Conservation (phyloP, 345 rosid genomes). For the Linum tenue region DNA sequence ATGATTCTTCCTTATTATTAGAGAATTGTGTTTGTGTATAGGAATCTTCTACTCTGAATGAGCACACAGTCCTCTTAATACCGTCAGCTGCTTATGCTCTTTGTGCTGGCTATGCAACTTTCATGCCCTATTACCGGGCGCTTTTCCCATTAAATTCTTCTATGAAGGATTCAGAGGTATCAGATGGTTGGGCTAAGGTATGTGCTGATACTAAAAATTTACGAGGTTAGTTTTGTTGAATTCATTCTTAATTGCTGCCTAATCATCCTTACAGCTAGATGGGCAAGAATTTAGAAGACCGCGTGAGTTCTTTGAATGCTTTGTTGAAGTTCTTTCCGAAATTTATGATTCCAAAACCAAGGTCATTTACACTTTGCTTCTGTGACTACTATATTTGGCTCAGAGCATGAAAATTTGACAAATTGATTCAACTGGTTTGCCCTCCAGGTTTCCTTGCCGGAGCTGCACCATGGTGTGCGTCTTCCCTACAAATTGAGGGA, state of each 20-base stretch:
- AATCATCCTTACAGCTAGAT: conserved; percentile 36
- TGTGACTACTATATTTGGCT: conserved; percentile 13
- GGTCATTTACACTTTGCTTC: not conserved
- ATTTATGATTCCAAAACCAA: conserved; percentile 15
- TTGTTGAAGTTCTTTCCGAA: conserved; percentile 63
- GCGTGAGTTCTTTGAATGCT: conserved; percentile 59
- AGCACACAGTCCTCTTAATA: conserved; percentile 41
- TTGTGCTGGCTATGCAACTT: conserved; percentile 59
- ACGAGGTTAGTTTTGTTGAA: conserved; percentile 10
- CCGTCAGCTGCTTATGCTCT: conserved; percentile 78
- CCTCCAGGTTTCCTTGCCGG: conserved; percentile 38
- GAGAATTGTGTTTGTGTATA: conserved; percentile 19
- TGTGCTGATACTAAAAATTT: conserved; percentile 12
- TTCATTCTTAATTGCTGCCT: conserved; percentile 16
- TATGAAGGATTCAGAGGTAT: conserved; percentile 33
- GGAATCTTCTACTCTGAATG: conserved; percentile 50
- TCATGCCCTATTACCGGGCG: conserved; percentile 27
- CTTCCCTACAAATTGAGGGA: conserved; percentile 72
- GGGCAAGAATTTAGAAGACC: conserved; percentile 34
- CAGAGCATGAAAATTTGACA: not conserved
- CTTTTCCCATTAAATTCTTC: conserved; percentile 24
- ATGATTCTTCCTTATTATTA: conserved; percentile 7
- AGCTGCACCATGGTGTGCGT: conserved; percentile 33
- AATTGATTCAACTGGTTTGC: not conserved
- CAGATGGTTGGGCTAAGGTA: conserved; percentile 45